Base-by-base conservation (phyloP, 2,329 filamentous ascomycete species). In the Westerdykella aurantiaca region DNA sequence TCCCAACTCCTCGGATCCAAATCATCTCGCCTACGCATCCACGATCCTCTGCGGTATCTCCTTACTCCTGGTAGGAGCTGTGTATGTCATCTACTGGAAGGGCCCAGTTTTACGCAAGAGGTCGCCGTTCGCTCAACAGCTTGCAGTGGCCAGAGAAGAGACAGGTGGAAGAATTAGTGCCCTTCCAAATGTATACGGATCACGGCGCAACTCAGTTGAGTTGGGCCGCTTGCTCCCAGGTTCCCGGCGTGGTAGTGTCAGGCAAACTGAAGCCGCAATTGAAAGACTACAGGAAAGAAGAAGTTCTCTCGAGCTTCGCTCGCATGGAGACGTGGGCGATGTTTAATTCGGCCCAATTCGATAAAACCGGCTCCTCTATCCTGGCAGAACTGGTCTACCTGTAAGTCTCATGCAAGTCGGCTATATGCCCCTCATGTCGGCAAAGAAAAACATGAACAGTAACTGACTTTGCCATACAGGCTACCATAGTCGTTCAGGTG, bases 31-130 rank as follows among this genome's bases (percentile, higher is more conserved):
- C 23, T 72, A 72, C 48, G 78, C 80, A 0, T 79, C 76, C 21
- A 77, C 76, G 0, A 72, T 81, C n/a, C 71, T 83, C 0, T 76
- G 72, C 12, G 69, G 62, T 25, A 63, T 82, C 35, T 70, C 74
- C 0, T 53, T 75, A 2, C 66, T 81, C 2, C 65, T 66, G 9
- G 63, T 65, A 1, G 50, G 59, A 1, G 63, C 61, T 0, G 57
- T 77, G 2, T 54, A 78, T 16, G 69, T 81, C 5, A 70, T 75
- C 9, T 69, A 75, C 35, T 75, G 71, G 70, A 77, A 79, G 51
- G 79, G 80, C 0, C 76, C 78, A 0, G 63, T 61, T 2, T 69
- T 82, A 23, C 69, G 79, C 5, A 71, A 68, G 43, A 67, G 70
- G 11, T 77, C 73, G 41, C 70, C 74, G 5, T 81, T 82, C 51